A percentile compares a stretch with the other conserved stretches of the same genome.
These are phyloP conservation scores for Sapria himalayana DNA, from an alignment of 345 rosid genomes.

Conservation along the genomic window DNA sequence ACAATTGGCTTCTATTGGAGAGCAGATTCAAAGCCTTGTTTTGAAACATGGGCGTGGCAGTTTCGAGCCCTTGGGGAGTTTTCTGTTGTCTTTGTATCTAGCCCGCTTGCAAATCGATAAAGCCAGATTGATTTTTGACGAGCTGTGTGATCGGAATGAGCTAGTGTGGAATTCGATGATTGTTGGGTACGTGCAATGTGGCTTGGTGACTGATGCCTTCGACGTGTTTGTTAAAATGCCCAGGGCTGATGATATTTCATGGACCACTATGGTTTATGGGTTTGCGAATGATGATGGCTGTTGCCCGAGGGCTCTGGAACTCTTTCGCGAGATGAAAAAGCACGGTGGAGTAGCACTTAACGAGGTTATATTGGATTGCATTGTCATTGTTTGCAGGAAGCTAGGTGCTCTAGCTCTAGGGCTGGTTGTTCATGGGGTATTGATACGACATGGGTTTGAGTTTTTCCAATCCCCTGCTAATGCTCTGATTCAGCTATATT, in stretches of 20 bases:
- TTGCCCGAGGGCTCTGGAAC: constrained; percentile 21
- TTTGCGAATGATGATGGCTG: constrained; percentile 16
- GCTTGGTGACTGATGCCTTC: constrained; percentile 19
- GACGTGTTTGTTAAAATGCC: constrained; percentile 25
- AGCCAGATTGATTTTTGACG: constrained; percentile 19
- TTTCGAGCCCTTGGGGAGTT: constrained; percentile 28
- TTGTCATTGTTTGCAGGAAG: constrained; percentile 22
- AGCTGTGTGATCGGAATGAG: constrained; percentile 15
- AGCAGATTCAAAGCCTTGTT: constrained; percentile 20
- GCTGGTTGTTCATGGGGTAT: constrained; percentile 23
- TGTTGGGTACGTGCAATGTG: constrained; percentile 25
- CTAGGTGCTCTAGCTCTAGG: constrained; percentile 18
- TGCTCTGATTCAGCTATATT: constrained; percentile 29
- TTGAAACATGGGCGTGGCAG: constrained; percentile 17
- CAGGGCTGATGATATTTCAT: constrained; percentile 20
- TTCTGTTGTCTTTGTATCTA: constrained; percentile 22
- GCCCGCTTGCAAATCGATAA: constrained; percentile 15
- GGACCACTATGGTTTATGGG: constrained; percentile 30
- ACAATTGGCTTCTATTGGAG: constrained; percentile 12
- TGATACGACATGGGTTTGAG: constrained; percentile 28
- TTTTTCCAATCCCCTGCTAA: constrained; percentile 20
- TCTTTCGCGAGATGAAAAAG: constrained; percentile 24
- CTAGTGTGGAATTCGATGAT: constrained; percentile 26
- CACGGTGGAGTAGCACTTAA: constrained; percentile 23
- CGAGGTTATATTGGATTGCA: constrained; percentile 35